Base-by-base conservation (phyloP, 495 filamentous ascomycete genomes). In the Amphirosellinia nigrospora region DNA sequence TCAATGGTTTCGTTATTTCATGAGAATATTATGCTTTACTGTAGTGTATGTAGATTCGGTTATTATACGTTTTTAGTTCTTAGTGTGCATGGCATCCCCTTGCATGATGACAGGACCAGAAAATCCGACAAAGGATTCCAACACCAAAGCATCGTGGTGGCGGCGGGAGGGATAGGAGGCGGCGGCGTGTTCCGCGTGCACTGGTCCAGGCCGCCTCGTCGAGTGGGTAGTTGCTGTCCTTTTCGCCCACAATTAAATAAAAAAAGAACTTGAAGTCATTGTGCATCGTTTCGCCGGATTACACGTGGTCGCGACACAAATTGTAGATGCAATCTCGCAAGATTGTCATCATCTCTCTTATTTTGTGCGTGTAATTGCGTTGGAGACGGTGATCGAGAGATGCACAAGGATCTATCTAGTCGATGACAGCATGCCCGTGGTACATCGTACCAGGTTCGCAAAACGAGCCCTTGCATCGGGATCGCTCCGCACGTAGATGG, bases 101-200 rank as follows among this genome's bases (percentile, higher is more conserved):
- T 50, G 62, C 62, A 52, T 52, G 45, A 64, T 64, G 46, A 53
- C 63, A 52, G 45, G 34, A 39, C 28, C 46, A 38, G 63, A 53
- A 38, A 65, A 65, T 65, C 63, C 41, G 46, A 65, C 63, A 53
- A 53, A 53, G 63, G 46, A 65, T 65, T 21, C 63, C 46, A 32
- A 53, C 30, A 52, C 63, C 36, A 65, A 65, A 32, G n/a, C 46
- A 26, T 23, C 32, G 30, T 13, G 39, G 30, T n/a, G 46, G 26
- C 34, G 34, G n/a, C n/a, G n/a, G n/a, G n/a, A n/a, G n/a, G 30
- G 43, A 63, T 1, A 63, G n/a, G n/a, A 19, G 39, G 15, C 28
- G 38, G 45, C 46, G 63, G 46, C 19, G 63, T 52, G n/a, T 65
- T 65, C 46, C 45, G 45, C 26, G 9, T 5, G 7, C 28, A 32